Percentiles rank a stretch among this genome's conserved stretches.
Evolutionary conservation across 352 stramenopile genomes (phyloP).

Genomic region (Globisporangium apiculatum): DNA sequence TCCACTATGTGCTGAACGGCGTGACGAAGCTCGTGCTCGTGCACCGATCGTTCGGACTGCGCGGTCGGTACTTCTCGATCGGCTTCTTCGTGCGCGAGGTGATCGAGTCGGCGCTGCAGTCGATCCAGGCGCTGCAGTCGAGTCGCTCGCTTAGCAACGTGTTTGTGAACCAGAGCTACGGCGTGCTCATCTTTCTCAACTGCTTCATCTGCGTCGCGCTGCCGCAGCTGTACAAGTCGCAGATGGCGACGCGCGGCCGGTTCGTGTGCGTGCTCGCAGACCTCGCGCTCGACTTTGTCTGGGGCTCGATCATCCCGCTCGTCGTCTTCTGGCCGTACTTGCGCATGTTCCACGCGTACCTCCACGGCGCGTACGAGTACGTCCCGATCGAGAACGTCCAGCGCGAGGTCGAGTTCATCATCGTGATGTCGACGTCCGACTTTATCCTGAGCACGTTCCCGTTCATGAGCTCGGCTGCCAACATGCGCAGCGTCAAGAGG

Average conservation of each 20-base stretch:
- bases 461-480: conserved; percentile 12
- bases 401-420: conserved; percentile 15
- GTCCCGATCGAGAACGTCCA: conserved; percentile 6
- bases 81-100: conserved; percentile 13
- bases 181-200: conserved; percentile 22
- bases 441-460: conserved; percentile 17
- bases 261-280: conserved; percentile 20
- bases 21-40: neutral
- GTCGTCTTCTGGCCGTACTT: conserved; percentile 21
- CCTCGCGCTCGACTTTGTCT: conserved; percentile 23
- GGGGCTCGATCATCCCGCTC: conserved; percentile 19
- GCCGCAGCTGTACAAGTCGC: conserved; percentile 15
- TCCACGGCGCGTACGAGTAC: neutral
- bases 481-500: conserved; percentile 8
- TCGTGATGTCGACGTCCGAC: conserved; percentile 13
- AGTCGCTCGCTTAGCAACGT: conserved; percentile 19
- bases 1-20: neutral
- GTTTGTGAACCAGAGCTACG: conserved; percentile 26
- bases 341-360: conserved; percentile 5
- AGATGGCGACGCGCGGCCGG: conserved; percentile 15
- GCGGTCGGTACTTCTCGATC: conserved; percentile 11
- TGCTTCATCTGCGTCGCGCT: conserved; percentile 21
- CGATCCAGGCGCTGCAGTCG: conserved; percentile 18
- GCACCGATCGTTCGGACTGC: conserved; percentile 4
- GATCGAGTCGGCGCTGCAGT: conserved; percentile 19